Conservation (phyloP, 1,139 yeast species). For the Sugiyamaella sp. region DNA sequence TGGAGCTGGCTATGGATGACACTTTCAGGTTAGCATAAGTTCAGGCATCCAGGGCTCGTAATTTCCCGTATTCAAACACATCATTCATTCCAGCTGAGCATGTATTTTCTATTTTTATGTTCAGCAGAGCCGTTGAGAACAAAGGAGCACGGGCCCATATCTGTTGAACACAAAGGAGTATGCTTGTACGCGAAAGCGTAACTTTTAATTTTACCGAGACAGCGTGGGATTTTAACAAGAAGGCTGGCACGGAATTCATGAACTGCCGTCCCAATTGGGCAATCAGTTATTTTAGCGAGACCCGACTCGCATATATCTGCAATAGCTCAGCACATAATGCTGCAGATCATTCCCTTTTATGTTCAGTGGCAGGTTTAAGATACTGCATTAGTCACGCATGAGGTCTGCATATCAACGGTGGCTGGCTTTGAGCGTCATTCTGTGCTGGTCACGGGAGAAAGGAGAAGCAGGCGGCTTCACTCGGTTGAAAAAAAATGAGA, state of each 20-base stretch:
- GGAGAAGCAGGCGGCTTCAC: neutral
- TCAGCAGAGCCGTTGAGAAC: no score
- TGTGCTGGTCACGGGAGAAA: neutral
- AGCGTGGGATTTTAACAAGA: neutral
- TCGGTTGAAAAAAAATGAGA: neutral
- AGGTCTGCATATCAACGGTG: slow-evolving; percentile 9
- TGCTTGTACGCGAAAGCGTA: no score
- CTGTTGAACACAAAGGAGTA: no score
- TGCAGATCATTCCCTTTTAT: slow-evolving; percentile 1
- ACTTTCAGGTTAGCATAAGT: no score
- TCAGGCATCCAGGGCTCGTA: no score
- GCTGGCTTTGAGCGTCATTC: slow-evolving; percentile 3
- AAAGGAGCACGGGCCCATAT: no score
- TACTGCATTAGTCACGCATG: slow-evolving; percentile 1
- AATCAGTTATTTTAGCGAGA: slow-evolving; percentile 4
- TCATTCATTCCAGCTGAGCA: no score
- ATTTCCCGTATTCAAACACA: no score
- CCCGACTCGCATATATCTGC: neutral
- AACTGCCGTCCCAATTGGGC: neutral
- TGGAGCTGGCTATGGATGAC: no score
- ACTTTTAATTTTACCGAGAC: neutral
- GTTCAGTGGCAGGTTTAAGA: slow-evolving; percentile 10
- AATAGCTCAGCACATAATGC: neutral
- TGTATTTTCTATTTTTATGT: no score
- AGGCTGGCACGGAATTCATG: neutral